Evolutionary conservation across 2,329 filamentous ascomycete genomes (phyloP), one percentile per base, ranked within the genome.

Genomic region (Furcasterigmium sp.): DNA sequence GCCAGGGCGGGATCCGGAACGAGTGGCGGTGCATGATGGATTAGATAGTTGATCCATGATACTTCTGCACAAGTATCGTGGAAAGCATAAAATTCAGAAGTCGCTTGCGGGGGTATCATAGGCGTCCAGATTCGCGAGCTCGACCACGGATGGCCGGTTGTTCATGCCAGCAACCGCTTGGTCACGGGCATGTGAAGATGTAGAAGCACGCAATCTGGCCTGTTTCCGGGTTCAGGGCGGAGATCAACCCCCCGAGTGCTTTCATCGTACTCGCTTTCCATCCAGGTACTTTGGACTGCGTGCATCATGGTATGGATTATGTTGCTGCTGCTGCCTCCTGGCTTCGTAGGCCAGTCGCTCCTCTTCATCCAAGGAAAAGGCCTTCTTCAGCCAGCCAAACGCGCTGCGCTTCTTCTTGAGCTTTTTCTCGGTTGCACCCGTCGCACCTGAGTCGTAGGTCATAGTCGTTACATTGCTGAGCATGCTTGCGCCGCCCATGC

Each of bases 311-410:
- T 80, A 80, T 2, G 62, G 61, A 44, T 73, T 71, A 1, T 57
- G 60, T 11, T 55, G 45, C 45, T 72, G 64, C 52, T 69, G 67
- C 8, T 67, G 65, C 54, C 68, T 75, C 45, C 73, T 71, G 37
- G 73, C 72, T 55, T 83, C 78, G 49, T 80, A 84, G 9, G 73
- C 72, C 8, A 71, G 68, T 41, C 72, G 73, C 58, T 84, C 80
- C 38, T 83, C 78, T 18, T 84, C 80, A 47, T 82, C 79, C 20
- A 84, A 61, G 26, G 75, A 76, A 41, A 84, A 84, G 1, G 80
- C 80, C 63, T 84, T 84, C 60, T 83, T 84, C 44, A 84, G 59
- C 80, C 80, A 84, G 3, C 80, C 80, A 54, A 84, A 82, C 2
- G 79, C 78, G 52, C 80, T 83, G 49, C 78, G 73, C 67, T 84